Base-by-base conservation (phyloP, 495 filamentous ascomycete species). In the Apiosordaria backusii region DNA sequence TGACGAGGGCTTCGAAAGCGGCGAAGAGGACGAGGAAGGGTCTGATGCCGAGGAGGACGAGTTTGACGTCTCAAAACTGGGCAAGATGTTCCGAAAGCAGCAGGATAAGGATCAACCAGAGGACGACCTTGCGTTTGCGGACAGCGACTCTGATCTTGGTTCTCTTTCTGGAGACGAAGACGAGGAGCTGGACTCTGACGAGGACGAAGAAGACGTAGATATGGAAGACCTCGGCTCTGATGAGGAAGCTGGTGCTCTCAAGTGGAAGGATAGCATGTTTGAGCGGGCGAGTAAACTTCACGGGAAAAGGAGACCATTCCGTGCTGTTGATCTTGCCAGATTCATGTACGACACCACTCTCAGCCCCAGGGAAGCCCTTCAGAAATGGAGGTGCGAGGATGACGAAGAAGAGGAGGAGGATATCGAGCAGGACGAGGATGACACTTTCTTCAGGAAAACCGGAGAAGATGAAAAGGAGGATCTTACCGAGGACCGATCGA, bases 121-220 rank as follows among this genome's bases (percentile, higher is more conserved):
- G 15, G 87, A 88, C 40, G 89, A 86, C 52, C 66, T 97, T 68
- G 90, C 86, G n/a, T 99, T 97, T 76, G 93, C 94, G 1, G 93
- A 98, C 71, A 95, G 90, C 71, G 95, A 99, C 73, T 97, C 94
- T 6, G 96, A 98, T 75, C 80, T 98, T 3, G 95, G 95, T 15
- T 97, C 95, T 16, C 78, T 97, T 45, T 96, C 84, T 3, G 88
- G 81, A 4, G 87, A 92, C 25, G 87, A 89, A 67, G 87, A 80
- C 3, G 87, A 92, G 25, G 87, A 88, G 67, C 86, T 79, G 22
- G 81, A 85, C 18, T 84, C 79, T 1, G 75, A 72, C 0, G 78
- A 79, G 2, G 71, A 68, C 1, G 85, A 85, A 25, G 84, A 83
- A 1, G 78, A 85, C 0, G 82, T 83, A 15, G 83, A 85, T n/a